Conservation (phyloP, 2,329 filamentous ascomycete species). For the Cladosporium oxysporum region DNA sequence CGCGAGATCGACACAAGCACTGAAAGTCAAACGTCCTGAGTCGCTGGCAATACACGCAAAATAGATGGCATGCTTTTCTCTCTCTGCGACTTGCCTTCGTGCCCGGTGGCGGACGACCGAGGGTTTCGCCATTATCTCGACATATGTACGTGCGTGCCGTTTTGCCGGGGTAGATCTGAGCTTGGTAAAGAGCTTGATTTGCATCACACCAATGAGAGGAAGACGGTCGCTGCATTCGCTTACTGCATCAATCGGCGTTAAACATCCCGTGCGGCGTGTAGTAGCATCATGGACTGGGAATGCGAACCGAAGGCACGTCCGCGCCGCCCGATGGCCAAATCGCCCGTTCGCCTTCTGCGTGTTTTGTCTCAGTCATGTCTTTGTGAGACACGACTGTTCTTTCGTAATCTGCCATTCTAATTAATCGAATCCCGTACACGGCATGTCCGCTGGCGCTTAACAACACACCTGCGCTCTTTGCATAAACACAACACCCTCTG, state of each 20-base stretch:
- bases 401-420: conserved; percentile 1
- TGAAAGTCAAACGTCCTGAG: background rate
- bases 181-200: conserved; percentile 14
- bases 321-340: conserved; percentile 4
- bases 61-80: background rate
- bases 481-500: background rate
- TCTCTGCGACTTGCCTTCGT: background rate
- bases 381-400: conserved; percentile 10
- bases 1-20: background rate
- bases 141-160: background rate
- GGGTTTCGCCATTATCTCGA: background rate
- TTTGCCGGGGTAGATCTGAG: conserved; percentile 3
- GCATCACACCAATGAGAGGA: background rate
- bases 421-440: background rate
- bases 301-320: background rate
- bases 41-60: background rate
- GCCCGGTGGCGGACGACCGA: background rate
- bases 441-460: conserved; percentile 5
- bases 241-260: conserved; percentile 10
- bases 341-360: background rate
- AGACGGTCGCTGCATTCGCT: background rate
- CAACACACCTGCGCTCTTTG: conserved; percentile 1
- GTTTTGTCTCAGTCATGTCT: conserved; percentile 18
- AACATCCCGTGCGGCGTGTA: background rate
- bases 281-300: conserved; percentile 10